Evolutionary conservation across 768 basidiomycete genomes (phyloP).

Genomic region (Macrocybe gigantea): DNA sequence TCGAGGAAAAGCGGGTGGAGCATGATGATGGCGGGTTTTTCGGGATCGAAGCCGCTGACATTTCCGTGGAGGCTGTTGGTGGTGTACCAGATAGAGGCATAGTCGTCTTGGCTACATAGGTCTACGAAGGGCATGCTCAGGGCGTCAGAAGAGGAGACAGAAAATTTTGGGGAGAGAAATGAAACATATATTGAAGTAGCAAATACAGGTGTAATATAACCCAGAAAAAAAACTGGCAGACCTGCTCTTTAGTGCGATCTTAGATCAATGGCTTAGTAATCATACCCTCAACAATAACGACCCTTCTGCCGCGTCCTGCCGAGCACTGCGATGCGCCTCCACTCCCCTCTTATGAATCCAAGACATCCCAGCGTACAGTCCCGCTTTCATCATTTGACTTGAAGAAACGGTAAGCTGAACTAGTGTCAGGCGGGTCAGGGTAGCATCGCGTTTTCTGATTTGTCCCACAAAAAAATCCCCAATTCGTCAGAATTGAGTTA

Average conservation of each 20-base stretch:
- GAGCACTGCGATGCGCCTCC: neutral
- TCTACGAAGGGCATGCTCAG: slow-evolving; percentile 63
- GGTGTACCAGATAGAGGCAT: slow-evolving; percentile 65
- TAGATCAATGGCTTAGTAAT: neutral
- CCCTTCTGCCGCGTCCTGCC: neutral
- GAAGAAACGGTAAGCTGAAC: too few species aligned
- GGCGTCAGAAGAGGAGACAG: neutral
- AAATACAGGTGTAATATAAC: neutral
- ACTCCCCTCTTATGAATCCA: too few species aligned
- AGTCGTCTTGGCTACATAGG: slow-evolving; percentile 55
- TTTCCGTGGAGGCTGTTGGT: slow-evolving; percentile 57
- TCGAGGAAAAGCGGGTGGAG: slow-evolving; percentile 67
- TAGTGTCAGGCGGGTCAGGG: too few species aligned
- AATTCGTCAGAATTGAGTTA: neutral
- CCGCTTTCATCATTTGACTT: too few species aligned
- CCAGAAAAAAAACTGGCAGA: too few species aligned
- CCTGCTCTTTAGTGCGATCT: neutral
- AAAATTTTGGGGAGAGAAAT: slow-evolving; percentile 3
- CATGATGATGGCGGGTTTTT: slow-evolving; percentile 61
- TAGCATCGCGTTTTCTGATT: too few species aligned
- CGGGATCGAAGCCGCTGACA: slow-evolving; percentile 61
- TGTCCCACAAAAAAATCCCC: too few species aligned
- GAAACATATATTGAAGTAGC: slow-evolving; percentile 1
- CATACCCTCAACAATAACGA: neutral
- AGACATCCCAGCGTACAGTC: too few species aligned